Base-by-base conservation (phyloP, 2,329 filamentous ascomycete genomes). In the Chrysoporthe cubensis region DNA sequence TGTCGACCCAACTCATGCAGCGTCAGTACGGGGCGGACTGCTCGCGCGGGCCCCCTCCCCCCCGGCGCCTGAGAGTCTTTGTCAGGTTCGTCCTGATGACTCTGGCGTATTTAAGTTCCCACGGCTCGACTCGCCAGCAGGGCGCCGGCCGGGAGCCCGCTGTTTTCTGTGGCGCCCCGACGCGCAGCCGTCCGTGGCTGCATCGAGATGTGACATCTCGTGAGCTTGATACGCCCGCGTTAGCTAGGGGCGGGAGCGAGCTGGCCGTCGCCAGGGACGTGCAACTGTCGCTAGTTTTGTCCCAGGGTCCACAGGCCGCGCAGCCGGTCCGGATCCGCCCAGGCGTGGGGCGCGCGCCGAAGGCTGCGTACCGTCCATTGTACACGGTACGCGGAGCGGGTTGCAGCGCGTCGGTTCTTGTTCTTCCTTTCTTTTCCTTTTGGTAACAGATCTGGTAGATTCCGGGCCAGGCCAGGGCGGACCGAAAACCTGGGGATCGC, bases 241-340 rank as follows among this genome's bases (percentile, higher is more conserved):
- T 21, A 52, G 11, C 5, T 14, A 52, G 21, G 21, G 48, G 44
- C 44, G 16, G 44, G 16, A n/a, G 18, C 5, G 44, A 48, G 44
- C 44, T 48, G 44, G 44, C 18, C 18, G 44, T 13, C 26, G 32
- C 16, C 21, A 54, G 21, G 26, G 48, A 60, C 57, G 57, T 60
- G 40, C 57, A 26, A 60, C 40, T 26, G 26, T 44, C n/a, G 66
- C 42, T 66, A 64, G 57, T 34, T 56, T 65, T 48, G 57, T 50
- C 34, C 21, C 37, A 37, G 50, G 57, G 54, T 44, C 63, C 63
- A 68, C 57, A 62, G 40, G 46, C 44, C 63, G 65, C 58, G 58
- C 66, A 62, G 65, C 58, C 50, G 63, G 42, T 62, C 63, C 63
- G 63, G 18, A 62, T 37, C 60, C 64, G 58, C 46, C 66, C 18